Evolutionary conservation across 164 flowering plant species (phyloP), one percentile per base, ranked within the genome.

Genomic region (Tetracentron sinense): DNA sequence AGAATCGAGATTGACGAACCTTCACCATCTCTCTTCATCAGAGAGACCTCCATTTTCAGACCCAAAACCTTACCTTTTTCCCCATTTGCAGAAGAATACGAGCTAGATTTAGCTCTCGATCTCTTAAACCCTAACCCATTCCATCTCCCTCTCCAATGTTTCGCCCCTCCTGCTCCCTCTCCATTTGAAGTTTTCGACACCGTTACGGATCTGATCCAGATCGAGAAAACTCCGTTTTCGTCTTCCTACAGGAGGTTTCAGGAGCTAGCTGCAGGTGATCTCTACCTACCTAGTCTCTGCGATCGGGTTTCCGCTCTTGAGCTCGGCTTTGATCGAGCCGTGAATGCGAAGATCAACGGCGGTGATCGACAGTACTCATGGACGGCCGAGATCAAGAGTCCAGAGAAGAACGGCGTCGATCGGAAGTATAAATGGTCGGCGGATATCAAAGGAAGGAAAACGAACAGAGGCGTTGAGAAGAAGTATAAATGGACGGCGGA

Each of bases 381-480:
- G 81, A 75, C 72, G 62, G 56, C 75, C 17, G 75, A 58, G 65
- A 69, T 59, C 49, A 71, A 71, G 62, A 42, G 62, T 29, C 47
- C 71, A 60, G 83, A 58, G 69, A 70, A 71, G 60, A 55, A 74
- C 21, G 82, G 81, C 12, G 25, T 69, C 2, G 84, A 81, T 28
- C 63, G 85, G 77, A 90, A 87, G 88, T 88, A 92, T 68, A 82
- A 77, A 25, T 81, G 76, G 88, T 61, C 59, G 42, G 73, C 88
- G 20, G 91, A 86, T 84, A 73, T 90, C 69, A 81, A 82, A 54
- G 77, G 60, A 4, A 74, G 71, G 57, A 67, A 70, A 60, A 67
- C 59, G 33, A 30, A 57, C 15, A n/a, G n/a, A n/a, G n/a, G n/a
- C n/a, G 58, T 64, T 29, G 73, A 83, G 35, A 75, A 85, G 81